Evolutionary conservation across 257 asterid species (phyloP), one percentile per base, ranked within the genome.

Genomic region (Marsdenia floribunda): DNA sequence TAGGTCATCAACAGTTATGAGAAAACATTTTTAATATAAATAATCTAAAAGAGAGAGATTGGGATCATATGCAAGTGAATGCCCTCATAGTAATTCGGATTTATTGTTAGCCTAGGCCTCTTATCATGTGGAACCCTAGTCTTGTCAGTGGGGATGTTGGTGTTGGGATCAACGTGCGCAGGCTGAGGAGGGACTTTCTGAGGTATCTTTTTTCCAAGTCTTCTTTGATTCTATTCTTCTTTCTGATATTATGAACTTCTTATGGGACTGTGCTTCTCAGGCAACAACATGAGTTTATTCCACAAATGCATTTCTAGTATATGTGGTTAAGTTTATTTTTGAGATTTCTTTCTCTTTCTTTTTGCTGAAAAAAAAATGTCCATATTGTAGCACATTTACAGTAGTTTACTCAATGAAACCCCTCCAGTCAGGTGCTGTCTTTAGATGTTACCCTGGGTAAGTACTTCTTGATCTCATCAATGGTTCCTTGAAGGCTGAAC

Each of bases 71-170:
- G 3, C 2, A 67, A 47, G 50, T 63, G 65, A 69, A 26, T 65
- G 72, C 58, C 75, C 65, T 76, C 78, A 83, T 71, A 64, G 76
- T 79, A 71, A 75, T 85, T 79, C 72, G 68, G 73, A 71, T 78
- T 72, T 79, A 72, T 76, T 84, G 81, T 83, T 88, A 93, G 98
- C 97, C 97, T 86, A 93, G 96, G 89, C 96, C 98, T 83, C 97
- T 93, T 79, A 86, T 93, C 90, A 93, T 93, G 98, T 93, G 98
- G 98, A 93, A 93, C 77, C 98, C 98, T 1, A 93, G 93, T 82
- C 97, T 93, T 83, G 65, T 93, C 71, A 93, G 98, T 78, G 96
- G 90, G 85, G 98, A 91, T 74, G 98, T 93, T 53, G 98, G 98
- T 81, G 94, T 93, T 44, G 97, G 98, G 60, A 87, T 91, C 82